A percentile compares a stretch with the other conserved stretches of the same genome.
Conservation (phyloP, 225 moss, liverwort and hornwort species). For the Takakia lepidozioides region DNA sequence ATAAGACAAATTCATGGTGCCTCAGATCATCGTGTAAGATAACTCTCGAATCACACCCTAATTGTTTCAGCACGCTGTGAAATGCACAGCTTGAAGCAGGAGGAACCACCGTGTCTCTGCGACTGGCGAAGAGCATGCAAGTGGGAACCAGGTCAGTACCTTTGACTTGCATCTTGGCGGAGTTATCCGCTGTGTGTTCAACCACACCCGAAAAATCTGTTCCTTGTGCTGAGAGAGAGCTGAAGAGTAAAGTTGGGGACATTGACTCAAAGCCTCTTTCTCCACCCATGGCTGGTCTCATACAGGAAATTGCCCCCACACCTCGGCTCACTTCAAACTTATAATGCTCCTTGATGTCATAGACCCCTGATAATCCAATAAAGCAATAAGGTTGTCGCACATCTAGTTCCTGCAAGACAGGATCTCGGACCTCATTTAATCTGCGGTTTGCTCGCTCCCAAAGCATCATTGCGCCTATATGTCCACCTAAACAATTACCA, state of each 20-base stretch:
- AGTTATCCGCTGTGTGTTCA: not conserved
- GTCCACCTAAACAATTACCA: conserved; percentile 27
- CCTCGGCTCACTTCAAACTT: conserved; percentile 65
- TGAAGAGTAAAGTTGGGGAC: conserved; percentile 76
- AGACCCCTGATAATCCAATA: conserved; percentile 72
- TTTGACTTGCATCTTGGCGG: conserved; percentile 6
- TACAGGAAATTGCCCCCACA: conserved; percentile 58
- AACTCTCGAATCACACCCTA: conserved; percentile 47
- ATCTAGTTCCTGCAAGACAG: conserved; percentile 9
- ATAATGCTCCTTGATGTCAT: conserved; percentile 81
- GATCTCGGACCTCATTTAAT: conserved; percentile 9
- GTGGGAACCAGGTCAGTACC: conserved; percentile 34
- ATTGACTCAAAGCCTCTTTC: conserved; percentile 46
- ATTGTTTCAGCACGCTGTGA: conserved; percentile 31
- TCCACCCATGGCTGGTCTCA: conserved; percentile 75
- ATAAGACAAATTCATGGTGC: conserved; percentile 72
- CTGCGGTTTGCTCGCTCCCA: conserved; percentile 58
- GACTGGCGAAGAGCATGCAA: conserved; percentile 44
- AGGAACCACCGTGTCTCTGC: conserved; percentile 50
- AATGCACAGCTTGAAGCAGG: conserved; percentile 43
- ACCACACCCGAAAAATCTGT: conserved; percentile 5
- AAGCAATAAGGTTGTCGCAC: conserved; percentile 49
- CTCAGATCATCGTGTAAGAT: conserved; percentile 23
- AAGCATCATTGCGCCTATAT: conserved; percentile 64
- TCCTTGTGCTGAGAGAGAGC: conserved; percentile 31